phyloP scores from a whole-genome alignment of 352 stramenopile species.

The Phytophthora constricta region DNA sequence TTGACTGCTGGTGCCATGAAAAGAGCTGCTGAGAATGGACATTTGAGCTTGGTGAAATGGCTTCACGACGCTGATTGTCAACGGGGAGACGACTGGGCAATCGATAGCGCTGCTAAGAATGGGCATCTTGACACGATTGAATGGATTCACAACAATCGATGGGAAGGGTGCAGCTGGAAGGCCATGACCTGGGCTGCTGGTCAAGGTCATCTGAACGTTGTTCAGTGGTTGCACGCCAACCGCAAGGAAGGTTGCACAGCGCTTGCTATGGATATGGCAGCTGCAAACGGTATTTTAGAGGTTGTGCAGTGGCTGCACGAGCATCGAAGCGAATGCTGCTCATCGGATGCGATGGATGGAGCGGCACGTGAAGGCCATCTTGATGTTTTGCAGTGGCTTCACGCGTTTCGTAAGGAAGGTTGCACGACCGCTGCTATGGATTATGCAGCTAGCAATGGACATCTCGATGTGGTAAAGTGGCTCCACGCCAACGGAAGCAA shows the following conservation, averaged over 20 bases:
- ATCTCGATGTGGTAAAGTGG: slow-evolving; percentile 32
- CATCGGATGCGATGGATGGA: slow-evolving; percentile 20
- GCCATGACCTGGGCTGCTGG: slow-evolving; percentile 33
- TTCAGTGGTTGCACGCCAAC: slow-evolving; percentile 27
- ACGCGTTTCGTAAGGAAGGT: slow-evolving; percentile 17
- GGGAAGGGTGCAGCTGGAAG: slow-evolving; percentile 28
- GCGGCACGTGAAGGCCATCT: slow-evolving; percentile 24
- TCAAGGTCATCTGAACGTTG: slow-evolving; percentile 28
- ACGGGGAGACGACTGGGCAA: slow-evolving; percentile 14
- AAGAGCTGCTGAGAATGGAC: slow-evolving; percentile 24
- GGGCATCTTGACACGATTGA: slow-evolving; percentile 27
- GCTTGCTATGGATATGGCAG: slow-evolving; percentile 24
- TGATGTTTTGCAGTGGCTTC: slow-evolving; percentile 25
- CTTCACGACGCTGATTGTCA: slow-evolving; percentile 20
- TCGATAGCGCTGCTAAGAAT: slow-evolving; percentile 21
- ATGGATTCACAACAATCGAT: slow-evolving; percentile 32
- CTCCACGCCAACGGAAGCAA: slow-evolving; percentile 25
- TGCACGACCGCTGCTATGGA: slow-evolving; percentile 36
- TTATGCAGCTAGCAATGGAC: slow-evolving; percentile 17
- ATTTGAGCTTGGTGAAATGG: slow-evolving; percentile 31
- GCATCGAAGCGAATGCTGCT: slow-evolving; percentile 24
- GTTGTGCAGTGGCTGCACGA: slow-evolving; percentile 31
- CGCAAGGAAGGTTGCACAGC: slow-evolving; percentile 27
- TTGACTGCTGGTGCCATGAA: slow-evolving; percentile 29
- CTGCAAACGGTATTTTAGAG: slow-evolving; percentile 11